phyloP scores from a whole-genome alignment of 805 yeast genomes.

The Metschnikowia orientalis region DNA sequence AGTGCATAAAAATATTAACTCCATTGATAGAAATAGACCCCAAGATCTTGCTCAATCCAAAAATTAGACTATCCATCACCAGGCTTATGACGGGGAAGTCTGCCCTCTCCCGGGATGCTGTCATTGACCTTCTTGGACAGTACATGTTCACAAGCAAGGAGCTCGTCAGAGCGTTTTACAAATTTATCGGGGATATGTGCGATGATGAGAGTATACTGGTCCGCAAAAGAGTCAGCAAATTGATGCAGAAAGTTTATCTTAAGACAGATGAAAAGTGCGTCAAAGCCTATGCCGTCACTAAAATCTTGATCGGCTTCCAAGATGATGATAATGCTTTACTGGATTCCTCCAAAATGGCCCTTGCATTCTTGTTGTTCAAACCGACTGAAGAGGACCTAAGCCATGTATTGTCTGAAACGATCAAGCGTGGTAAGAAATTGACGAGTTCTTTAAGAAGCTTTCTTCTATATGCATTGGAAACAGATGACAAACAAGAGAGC shows the following conservation, averaged over 20 bases:
- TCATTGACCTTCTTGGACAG: conserved; percentile 58
- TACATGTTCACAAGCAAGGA: conserved; percentile 43
- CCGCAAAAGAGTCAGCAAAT: conserved; percentile 54
- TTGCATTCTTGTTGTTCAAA: conserved; percentile 27
- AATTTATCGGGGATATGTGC: conserved; percentile 44
- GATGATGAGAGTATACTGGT: conserved; percentile 62
- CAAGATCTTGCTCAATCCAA: conserved; percentile 43
- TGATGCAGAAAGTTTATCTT: conserved; percentile 47
- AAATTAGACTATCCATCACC: conserved; percentile 50
- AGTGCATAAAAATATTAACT: conserved; percentile 63
- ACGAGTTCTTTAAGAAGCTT: conserved; percentile 3
- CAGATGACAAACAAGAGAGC: not conserved
- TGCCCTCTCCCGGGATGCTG: conserved; percentile 72
- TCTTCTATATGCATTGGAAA: conserved; percentile 1
- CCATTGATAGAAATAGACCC: conserved; percentile 51
- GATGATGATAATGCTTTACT: conserved; percentile 62
- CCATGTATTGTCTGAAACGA: not conserved
- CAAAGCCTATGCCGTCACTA: conserved; percentile 45
- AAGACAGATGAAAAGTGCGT: conserved; percentile 25
- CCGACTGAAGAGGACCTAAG: not conserved
- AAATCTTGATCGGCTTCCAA: conserved; percentile 50
- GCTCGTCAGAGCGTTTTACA: conserved; percentile 45
- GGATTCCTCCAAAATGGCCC: conserved; percentile 35
- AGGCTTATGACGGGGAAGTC: conserved; percentile 54
- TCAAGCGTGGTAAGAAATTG: conserved; percentile 25